Conservation (phyloP, 306 rosid species). For the Prunus padus region DNA sequence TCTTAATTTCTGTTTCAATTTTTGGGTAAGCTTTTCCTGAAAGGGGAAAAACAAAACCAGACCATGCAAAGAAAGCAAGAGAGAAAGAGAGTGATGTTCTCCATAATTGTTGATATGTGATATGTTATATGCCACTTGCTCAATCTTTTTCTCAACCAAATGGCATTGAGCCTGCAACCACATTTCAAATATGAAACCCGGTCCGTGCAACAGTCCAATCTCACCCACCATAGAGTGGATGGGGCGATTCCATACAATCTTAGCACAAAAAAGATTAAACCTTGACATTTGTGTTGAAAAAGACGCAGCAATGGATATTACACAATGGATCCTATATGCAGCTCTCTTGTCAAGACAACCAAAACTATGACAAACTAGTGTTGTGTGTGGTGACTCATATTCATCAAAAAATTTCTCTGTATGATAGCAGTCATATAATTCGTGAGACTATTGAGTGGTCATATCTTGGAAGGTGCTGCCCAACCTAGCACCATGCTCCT, state of each 20-base stretch:
- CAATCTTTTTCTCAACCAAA: too few species aligned
- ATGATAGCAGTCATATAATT: conserved; percentile 1
- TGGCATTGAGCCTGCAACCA: too few species aligned
- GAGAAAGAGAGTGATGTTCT: too few species aligned
- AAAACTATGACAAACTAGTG: not conserved
- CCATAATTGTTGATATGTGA: too few species aligned
- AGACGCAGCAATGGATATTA: not conserved
- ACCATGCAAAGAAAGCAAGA: too few species aligned
- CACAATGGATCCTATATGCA: conserved; percentile 1
- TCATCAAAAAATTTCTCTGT: not conserved
- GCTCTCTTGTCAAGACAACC: not conserved
- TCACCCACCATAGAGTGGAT: not conserved
- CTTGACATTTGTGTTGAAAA: not conserved
- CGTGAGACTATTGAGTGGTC: conserved; percentile 3
- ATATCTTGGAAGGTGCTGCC: conserved; percentile 43
- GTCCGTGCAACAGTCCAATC: not conserved
- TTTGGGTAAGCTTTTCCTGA: too few species aligned
- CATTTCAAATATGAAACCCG: too few species aligned
- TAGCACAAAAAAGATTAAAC: not conserved
- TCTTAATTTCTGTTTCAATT: too few species aligned
- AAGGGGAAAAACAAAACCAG: too few species aligned
- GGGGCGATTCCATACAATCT: not conserved
- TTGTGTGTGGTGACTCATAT: not conserved
- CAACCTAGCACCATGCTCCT: conserved; percentile 57
- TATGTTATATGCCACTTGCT: too few species aligned